These are phyloP conservation scores for Phytophthora pisi DNA, from an alignment of 352 stramenopile species.

Conservation along the genomic window DNA sequence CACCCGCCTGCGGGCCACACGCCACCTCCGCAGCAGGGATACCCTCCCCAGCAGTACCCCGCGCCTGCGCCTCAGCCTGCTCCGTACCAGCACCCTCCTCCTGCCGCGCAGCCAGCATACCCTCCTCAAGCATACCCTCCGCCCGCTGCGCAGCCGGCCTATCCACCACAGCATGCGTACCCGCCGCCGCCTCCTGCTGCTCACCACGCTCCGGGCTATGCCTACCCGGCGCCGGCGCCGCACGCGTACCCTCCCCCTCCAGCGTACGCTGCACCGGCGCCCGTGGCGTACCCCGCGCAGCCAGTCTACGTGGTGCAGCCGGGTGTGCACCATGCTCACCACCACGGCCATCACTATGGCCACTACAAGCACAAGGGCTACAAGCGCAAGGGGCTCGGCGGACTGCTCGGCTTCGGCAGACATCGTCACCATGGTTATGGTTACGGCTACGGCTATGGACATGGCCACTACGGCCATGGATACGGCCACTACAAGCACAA, in stretches of 20 bases:
- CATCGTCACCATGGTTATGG: conserved; percentile 14
- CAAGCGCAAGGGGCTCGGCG: conserved; percentile 30
- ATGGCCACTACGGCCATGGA: conserved; percentile 26
- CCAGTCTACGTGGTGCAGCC: conserved; percentile 41
- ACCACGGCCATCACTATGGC: conserved; percentile 24
- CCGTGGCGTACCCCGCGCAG: conserved; percentile 23
- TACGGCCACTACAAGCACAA: conserved; percentile 40
- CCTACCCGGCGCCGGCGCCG: conserved; percentile 15
- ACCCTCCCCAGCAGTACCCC: conserved; percentile 34
- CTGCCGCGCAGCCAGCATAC: conserved; percentile 29
- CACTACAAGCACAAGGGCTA: conserved; percentile 31
- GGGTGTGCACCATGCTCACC: conserved; percentile 30
- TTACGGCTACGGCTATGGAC: conserved; percentile 21
- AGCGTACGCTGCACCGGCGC: conserved; percentile 14
- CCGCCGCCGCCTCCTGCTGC: conserved; percentile 2
- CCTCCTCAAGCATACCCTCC: conserved; percentile 36
- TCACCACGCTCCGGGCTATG: not conserved
- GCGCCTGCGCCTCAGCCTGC: conserved; percentile 16
- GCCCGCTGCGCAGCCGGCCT: conserved; percentile 20
- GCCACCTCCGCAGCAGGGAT: conserved; percentile 19
- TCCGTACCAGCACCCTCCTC: conserved; percentile 16
- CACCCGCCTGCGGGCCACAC: conserved; percentile 8
- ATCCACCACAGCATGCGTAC: conserved; percentile 33
- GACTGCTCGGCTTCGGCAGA: conserved; percentile 25
- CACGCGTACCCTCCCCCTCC: conserved; percentile 10